Conservation (phyloP, 2,329 filamentous ascomycete genomes). For the Raffaelea deltoideospora region DNA sequence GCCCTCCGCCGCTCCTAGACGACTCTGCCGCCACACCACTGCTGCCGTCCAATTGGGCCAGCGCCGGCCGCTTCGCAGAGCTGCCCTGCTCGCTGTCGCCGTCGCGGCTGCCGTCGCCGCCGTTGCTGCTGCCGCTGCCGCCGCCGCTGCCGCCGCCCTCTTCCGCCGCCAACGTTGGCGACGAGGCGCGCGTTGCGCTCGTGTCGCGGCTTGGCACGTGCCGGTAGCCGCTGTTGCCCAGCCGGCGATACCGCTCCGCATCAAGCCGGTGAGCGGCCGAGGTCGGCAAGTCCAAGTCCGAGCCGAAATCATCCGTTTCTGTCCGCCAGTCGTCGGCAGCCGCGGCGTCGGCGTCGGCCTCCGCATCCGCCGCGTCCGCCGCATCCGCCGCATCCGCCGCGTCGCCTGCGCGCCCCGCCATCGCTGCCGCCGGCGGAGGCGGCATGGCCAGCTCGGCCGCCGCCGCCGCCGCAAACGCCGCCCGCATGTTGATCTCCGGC, state of each 20-base stretch:
- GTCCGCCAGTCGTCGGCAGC: not conserved
- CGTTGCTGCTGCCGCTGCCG: not conserved
- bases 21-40: no score
- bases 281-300: no score
- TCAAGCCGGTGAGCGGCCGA: no score
- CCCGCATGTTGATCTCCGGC: conserved; percentile 73
- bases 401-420: not conserved
- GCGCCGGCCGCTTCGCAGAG: not conserved
- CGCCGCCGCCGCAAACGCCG: conserved; percentile 34
- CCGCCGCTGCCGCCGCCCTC: not conserved
- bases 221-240: no score
- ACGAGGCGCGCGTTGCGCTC: no score
- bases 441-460: not conserved
- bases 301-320: no score
- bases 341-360: not conserved
- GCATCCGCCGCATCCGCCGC: not conserved
- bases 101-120: not conserved
- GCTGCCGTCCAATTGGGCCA: not conserved
- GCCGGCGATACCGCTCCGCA: no score
- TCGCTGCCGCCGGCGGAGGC: not conserved
- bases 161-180: no score
- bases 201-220: no score
- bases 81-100: not conserved
- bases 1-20: no score
- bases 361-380: not conserved